These are phyloP conservation scores for Auriculariales sp. DNA, from an alignment of 768 basidiomycete genomes.

Conservation along the genomic window DNA sequence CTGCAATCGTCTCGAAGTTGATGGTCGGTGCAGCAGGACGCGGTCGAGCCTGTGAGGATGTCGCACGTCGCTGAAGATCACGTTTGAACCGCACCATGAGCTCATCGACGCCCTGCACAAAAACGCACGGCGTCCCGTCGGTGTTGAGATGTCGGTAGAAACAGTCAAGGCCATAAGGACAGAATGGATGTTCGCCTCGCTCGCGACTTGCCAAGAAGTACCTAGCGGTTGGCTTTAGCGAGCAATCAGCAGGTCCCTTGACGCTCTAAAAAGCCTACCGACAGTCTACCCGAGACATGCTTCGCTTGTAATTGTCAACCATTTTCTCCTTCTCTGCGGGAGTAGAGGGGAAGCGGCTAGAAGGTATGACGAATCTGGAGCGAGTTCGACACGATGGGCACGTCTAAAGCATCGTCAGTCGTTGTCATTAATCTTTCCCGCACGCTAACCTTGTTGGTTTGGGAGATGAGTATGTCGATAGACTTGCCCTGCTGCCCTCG, in stretches of 20 bases:
- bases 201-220: slow-evolving; percentile 43
- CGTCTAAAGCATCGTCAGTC: no score
- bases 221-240: slow-evolving; percentile 17
- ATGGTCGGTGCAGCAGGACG: no score
- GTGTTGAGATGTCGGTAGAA: slow-evolving; percentile 60
- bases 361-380: slow-evolving; percentile 60
- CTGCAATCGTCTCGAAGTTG: no score
- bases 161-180: slow-evolving; percentile 71
- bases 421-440: no score
- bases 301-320: slow-evolving; percentile 49
- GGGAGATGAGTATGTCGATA: slow-evolving; percentile 35
- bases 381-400: slow-evolving; percentile 64
- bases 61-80: background rate
- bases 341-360: slow-evolving; percentile 21
- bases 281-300: slow-evolving; percentile 60
- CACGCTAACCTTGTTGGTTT: slow-evolving; percentile 37
- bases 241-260: background rate
- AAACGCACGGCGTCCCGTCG: slow-evolving; percentile 49
- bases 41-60: background rate
- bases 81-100: slow-evolving; percentile 22
- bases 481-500: slow-evolving; percentile 43
- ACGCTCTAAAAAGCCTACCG: slow-evolving; percentile 24
- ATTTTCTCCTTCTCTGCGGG: slow-evolving; percentile 41
- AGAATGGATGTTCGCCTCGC: slow-evolving; percentile 32
- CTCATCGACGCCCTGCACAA: slow-evolving; percentile 36